Conservation (phyloP, 2,329 filamentous ascomycete species). For the Elsinoe australis region DNA sequence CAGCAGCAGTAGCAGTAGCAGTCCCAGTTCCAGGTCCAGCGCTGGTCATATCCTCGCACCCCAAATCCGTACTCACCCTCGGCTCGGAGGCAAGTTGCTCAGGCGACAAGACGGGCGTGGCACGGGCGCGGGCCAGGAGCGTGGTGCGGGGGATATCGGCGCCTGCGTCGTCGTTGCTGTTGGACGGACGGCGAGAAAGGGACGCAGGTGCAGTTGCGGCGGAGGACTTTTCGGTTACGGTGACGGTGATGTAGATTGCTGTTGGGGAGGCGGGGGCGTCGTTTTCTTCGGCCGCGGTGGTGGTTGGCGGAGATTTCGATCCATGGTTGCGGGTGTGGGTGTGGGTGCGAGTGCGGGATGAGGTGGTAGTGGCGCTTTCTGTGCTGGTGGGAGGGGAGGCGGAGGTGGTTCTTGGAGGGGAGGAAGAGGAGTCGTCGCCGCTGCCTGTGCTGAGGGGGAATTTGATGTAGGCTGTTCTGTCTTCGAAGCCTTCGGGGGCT, state of each 20-base stretch:
- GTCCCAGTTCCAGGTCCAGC: neutral
- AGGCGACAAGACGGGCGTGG: neutral
- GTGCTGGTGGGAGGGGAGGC: neutral
- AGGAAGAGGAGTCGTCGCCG: neutral
- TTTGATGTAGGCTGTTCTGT: conserved; percentile 32
- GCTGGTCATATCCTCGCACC: neutral
- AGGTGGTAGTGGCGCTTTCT: neutral
- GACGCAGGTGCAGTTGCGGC: neutral
- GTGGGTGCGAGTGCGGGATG: conserved; percentile 1
- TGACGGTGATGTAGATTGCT: neutral
- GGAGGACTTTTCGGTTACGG: neutral
- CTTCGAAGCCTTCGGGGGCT: conserved; percentile 35
- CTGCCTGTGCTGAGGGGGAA: conserved; percentile 1
- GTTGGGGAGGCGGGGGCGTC: neutral
- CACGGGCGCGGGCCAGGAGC: conserved; percentile 1
- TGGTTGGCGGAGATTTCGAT: neutral
- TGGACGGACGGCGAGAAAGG: neutral
- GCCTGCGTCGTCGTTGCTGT: neutral
- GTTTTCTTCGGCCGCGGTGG: neutral
- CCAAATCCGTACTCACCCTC: neutral
- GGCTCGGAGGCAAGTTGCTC: conserved; percentile 1
- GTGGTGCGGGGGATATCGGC: conserved; percentile 9
- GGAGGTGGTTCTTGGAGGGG: neutral
- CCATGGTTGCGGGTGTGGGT: neutral
- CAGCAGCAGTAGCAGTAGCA: neutral